Base-by-base conservation (phyloP, 2,329 filamentous ascomycete genomes). In the Claviceps sorghi region DNA sequence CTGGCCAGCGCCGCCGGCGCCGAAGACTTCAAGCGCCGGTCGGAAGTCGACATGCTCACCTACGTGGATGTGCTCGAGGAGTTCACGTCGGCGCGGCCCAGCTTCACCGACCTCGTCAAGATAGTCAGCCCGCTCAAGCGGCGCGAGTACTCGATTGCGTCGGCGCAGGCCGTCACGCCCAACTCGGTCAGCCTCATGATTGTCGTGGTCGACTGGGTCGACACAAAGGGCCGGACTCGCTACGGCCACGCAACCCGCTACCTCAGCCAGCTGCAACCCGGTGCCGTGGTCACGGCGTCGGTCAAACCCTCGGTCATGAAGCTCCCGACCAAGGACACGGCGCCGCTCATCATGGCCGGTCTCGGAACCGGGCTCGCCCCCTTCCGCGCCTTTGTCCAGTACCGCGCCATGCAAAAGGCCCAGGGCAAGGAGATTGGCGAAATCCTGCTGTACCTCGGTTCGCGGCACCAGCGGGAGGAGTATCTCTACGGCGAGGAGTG, bases 281-380 rank as follows among this genome's bases (percentile, higher is more conserved):
- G 93, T 50, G 73, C 86, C 40, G 74, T 84, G 36, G 82, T 98
- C 57, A 95, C 90, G 2, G 93, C 88, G 54, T 95, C 87, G 36
- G 89, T 98, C 67, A 98, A 98, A 75, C 88, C 93, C 0, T 96
- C 89, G 26, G 93, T 97, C 59, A 98, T 98, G 93, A 98, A 97
- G 73, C 79, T 98, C n/a, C 93, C 93, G 5, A 72, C 79, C 55
- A 84, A 83, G 66, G 84, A 90, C 60, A 93, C 88, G 40, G 88
- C 91, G 48, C 93, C 93, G 42, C 83, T 98, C 65, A 96, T 98
- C 76, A 96, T 98, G 91, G 93, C 93, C 10, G 93, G 93, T 68
- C 84, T 97, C n/a, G 93, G 93, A 57, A 98, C 93, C 0, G 93
- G 93, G 65, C 83, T 98, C 22, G 93, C 93, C 1, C 93, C 93